phyloP scores from a whole-genome alignment of 306 rosid genomes.

The Corylus avellana region DNA sequence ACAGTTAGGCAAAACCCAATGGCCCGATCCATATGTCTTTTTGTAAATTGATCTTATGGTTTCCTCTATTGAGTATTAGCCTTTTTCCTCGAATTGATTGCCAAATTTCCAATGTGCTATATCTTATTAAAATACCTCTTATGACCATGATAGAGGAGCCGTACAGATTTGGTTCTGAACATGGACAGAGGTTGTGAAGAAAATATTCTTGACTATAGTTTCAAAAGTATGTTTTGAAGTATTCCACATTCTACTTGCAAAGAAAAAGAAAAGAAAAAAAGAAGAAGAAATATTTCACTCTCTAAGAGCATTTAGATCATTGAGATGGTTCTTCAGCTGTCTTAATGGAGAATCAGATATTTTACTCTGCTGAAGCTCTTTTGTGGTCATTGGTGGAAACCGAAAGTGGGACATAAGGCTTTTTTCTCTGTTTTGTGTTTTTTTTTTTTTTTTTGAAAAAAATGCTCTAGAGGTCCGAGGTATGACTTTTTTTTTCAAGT shows the following conservation, averaged over 20 bases:
- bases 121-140: background rate
- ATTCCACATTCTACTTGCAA: background rate
- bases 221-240: background rate
- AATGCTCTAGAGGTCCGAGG: no score
- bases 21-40: background rate
- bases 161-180: background rate
- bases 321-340: conserved; percentile 3
- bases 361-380: background rate
- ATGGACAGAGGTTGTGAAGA: background rate
- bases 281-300: background rate
- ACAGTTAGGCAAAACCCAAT: conserved; percentile 3
- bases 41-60: background rate
- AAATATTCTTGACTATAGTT: background rate
- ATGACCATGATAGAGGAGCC: background rate
- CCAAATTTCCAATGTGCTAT: background rate
- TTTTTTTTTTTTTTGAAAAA: background rate
- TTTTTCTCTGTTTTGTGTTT: background rate
- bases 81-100: conserved; percentile 5
- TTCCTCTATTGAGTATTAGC: conserved; percentile 6
- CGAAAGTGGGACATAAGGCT: background rate
- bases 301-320: background rate
- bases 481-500: no score
- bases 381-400: background rate
- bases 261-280: background rate
- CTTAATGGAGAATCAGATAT: background rate